Percentiles rank a stretch among this genome's conserved stretches.
Conservation (phyloP, 176 grass and related monocot species). For the Tuctoria greenei region DNA sequence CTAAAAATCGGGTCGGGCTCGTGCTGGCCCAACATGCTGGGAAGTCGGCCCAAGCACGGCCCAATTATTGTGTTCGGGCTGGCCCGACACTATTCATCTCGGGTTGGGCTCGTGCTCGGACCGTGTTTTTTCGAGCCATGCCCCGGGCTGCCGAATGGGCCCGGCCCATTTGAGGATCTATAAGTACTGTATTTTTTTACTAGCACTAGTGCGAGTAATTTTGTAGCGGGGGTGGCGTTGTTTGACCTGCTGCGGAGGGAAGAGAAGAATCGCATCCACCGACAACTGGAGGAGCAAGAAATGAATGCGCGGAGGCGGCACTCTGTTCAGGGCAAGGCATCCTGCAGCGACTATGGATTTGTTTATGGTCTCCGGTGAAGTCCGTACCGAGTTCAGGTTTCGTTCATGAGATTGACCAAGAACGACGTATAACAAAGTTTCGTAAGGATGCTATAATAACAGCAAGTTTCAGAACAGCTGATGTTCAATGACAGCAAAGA, state of each 20-base stretch:
- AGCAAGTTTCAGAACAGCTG: too few species aligned
- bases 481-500: neutral
- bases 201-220: neutral
- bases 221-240: slow-evolving; percentile 5
- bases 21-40: too few species aligned
- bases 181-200: slow-evolving; percentile 16
- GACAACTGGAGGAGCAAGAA: slow-evolving; percentile 37
- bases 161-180: too few species aligned
- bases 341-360: neutral
- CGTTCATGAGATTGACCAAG: neutral
- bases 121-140: too few species aligned
- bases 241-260: neutral
- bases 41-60: too few species aligned
- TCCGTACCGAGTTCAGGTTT: neutral
- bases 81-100: too few species aligned
- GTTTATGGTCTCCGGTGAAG: neutral
- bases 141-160: too few species aligned
- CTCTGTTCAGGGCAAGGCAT: slow-evolving; percentile 36
- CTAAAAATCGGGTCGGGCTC: too few species aligned
- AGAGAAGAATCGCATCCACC: slow-evolving; percentile 37
- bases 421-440: too few species aligned
- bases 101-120: too few species aligned
- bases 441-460: too few species aligned
- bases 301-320: slow-evolving; percentile 32
- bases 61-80: too few species aligned